Conservation (phyloP, 352 stramenopile species). For the Globisporangium nagaii region DNA sequence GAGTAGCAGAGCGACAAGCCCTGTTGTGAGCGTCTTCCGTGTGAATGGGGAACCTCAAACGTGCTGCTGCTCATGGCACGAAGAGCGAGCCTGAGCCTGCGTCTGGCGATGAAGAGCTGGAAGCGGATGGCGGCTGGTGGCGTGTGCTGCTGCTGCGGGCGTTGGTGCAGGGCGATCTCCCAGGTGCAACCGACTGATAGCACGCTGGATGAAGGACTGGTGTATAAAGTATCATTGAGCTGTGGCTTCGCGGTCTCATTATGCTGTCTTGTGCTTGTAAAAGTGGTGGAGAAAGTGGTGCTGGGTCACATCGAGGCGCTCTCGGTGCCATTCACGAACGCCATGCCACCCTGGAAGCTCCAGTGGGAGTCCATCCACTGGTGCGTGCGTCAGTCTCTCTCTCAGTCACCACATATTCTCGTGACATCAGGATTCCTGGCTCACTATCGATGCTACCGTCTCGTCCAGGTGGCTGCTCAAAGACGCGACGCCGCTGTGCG, state of each 20-base stretch:
- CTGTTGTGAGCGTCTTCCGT: not conserved
- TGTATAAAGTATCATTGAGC: too few relatives aligned
- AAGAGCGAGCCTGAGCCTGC: not conserved
- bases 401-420: too few relatives aligned
- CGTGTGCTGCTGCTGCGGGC: constrained; percentile 10
- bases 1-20: not conserved
- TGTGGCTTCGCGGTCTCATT: too few relatives aligned
- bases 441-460: too few relatives aligned
- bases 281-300: constrained; percentile 26
- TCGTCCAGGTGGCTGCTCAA: constrained; percentile 66
- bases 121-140: constrained; percentile 11
- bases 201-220: too few relatives aligned
- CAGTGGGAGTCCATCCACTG: constrained; percentile 69
- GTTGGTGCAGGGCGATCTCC: constrained; percentile 7
- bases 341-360: constrained; percentile 49
- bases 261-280: not conserved
- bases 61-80: not conserved
- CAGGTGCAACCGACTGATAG: not conserved
- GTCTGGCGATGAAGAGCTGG: not conserved
- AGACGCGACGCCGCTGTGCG: constrained; percentile 57
- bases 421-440: too few relatives aligned
- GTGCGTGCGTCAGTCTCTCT: too few relatives aligned
- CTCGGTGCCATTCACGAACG: constrained; percentile 44
- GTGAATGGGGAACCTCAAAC: constrained; percentile 9
- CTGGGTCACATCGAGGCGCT: constrained; percentile 43